Conservation (phyloP, 1,284 basidiomycete species). For the Sanghuangporus sanghuang region DNA sequence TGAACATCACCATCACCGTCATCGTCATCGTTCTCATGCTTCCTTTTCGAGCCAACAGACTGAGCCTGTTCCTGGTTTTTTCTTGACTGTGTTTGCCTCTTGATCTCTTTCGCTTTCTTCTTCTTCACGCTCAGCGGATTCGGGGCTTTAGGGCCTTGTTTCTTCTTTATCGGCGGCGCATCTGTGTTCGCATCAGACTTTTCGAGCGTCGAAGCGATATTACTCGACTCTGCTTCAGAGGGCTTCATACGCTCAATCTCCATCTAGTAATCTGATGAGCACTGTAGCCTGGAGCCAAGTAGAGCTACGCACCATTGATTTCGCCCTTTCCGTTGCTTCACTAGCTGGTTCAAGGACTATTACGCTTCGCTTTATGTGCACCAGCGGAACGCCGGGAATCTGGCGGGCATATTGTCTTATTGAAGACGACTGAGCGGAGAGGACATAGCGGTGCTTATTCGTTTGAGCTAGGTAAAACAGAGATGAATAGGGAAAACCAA, state of each 20-base stretch:
- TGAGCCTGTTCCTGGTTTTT: neutral
- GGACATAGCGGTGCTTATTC: conserved; percentile 88
- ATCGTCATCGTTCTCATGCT: conserved; percentile 2
- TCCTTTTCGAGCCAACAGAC: conserved; percentile 4
- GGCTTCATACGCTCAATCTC: conserved; percentile 51
- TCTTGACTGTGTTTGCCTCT: neutral
- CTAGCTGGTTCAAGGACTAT: conserved; percentile 88
- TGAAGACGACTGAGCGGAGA: conserved; percentile 73
- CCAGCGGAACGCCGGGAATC: conserved; percentile 79
- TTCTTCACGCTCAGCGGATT: conserved; percentile 94
- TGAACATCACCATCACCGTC: neutral
- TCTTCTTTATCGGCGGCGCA: conserved; percentile 50
- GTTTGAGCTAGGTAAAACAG: conserved; percentile 51
- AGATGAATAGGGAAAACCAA: neutral
- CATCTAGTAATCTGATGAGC: conserved; percentile 31
- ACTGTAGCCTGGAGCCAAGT: neutral
- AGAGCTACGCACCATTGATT: conserved; percentile 47
- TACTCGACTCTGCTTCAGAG: conserved; percentile 39
- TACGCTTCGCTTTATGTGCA: conserved; percentile 87
- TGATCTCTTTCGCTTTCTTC: conserved; percentile 45
- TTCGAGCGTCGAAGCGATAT: conserved; percentile 31
- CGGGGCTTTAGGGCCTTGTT: conserved; percentile 76
- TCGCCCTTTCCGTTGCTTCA: conserved; percentile 65
- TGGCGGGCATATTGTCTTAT: conserved; percentile 61
- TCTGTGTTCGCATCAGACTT: conserved; percentile 16